phyloP scores from a whole-genome alignment of 805 yeast genomes.

The Yarrowia keelungensis region DNA sequence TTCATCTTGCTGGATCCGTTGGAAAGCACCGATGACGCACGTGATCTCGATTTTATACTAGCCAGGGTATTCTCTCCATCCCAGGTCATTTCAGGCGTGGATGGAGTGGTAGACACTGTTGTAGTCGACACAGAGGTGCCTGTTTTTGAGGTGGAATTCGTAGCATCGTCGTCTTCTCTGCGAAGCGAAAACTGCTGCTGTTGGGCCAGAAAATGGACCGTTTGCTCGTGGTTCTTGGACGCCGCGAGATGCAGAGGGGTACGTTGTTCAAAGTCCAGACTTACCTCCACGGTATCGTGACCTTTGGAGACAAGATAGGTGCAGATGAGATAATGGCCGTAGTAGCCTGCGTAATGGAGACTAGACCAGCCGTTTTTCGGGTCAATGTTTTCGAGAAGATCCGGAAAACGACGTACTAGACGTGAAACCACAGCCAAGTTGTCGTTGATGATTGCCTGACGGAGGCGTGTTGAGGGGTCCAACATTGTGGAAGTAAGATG shows the following conservation, averaged over 20 bases:
- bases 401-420: constrained; percentile 71
- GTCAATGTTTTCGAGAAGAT: constrained; percentile 70
- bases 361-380: constrained; percentile 81
- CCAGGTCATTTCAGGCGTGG: constrained; percentile 12
- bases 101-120: background rate
- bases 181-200: constrained; percentile 48
- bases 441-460: constrained; percentile 70
- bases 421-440: constrained; percentile 68
- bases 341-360: constrained; percentile 77
- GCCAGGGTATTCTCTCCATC: constrained; percentile 4
- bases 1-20: background rate
- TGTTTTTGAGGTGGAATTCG: background rate
- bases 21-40: constrained; percentile 8
- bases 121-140: constrained; percentile 17
- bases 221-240: constrained; percentile 67
- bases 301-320: constrained; percentile 61
- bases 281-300: constrained; percentile 60
- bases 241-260: constrained; percentile 78
- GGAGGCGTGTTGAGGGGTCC: constrained; percentile 70
- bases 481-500: constrained; percentile 52
- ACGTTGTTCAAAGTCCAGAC: constrained; percentile 60
- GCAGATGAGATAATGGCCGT: constrained; percentile 75
- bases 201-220: constrained; percentile 74
- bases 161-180: constrained; percentile 11
- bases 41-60: background rate